Base-by-base conservation (phyloP, 208 protist species). In the Trypanosoma rangeli region DNA sequence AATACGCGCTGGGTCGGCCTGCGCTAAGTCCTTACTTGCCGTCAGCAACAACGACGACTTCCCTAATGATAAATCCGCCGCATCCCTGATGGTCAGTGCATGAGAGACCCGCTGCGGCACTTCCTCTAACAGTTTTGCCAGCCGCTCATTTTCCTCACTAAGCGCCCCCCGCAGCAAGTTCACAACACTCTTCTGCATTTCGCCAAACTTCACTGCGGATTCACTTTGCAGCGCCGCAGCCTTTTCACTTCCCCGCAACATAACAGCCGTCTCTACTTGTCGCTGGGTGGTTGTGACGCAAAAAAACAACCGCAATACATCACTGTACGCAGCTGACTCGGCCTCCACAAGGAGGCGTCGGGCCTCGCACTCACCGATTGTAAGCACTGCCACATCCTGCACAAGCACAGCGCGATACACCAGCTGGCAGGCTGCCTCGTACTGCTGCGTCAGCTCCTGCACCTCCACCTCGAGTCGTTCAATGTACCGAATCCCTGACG, bases 391-490 rank as follows among this genome's bases (percentile, higher is more conserved):
- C 18, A 42, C 20, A 18, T 77, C 72, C 33, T 77, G 64, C 1
- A 53, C 64, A 13, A 64, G 39, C 1, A 67, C 64, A 18, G 57
- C 73, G 3, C 35, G 55, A 22, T 64, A 72, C 9, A 84, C 59
- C 13, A 76, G 29, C 44, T 48, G 35, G 39, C 64, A 76, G 0
- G 70, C 65, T 18, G 52, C 33, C 20, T 66, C 65, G 37, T 74
- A 69, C 64, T 84, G 79, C 53, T 59, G 67, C 20, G 73, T 73
- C 22, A 80, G 62, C 9, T 54, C 35, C n/a, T 3, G 20, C 12
- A 84, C 65, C 58, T 84, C 79, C 31, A 46, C 24, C 59, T 84
- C 79, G 37, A 84, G 64, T n/a, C 39, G 42, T 44, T 70, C 64
- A 59, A 84, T 78, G 46, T 84, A 84, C 16, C 66, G 57, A 2